phyloP scores from a whole-genome alignment of 306 rosid species.

The Acmispon strigosus region DNA sequence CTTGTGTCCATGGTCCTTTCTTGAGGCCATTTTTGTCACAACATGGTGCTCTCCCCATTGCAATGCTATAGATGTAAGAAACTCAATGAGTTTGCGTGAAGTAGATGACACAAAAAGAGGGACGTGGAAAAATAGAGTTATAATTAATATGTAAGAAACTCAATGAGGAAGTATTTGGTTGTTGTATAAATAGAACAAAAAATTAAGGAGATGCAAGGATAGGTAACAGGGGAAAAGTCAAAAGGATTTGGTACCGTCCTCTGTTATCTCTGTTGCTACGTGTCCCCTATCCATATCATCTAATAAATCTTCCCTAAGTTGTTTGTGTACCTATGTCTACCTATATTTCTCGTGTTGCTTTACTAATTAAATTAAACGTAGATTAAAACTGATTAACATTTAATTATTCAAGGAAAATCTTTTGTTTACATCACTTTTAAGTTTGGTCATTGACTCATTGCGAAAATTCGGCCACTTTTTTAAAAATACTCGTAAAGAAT shows the following conservation, averaged over 20 bases:
- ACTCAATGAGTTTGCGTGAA: background rate
- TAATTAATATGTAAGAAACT: background rate
- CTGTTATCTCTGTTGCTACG: constrained; percentile 33
- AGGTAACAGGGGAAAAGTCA: constrained; percentile 44
- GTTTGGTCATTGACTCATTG: background rate
- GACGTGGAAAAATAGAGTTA: background rate
- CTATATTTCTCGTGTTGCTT: background rate
- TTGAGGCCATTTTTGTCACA: constrained; percentile 78
- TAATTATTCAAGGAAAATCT: background rate
- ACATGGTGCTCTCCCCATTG: constrained; percentile 88
- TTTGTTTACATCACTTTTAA: background rate
- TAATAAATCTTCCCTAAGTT: background rate
- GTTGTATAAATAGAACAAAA: constrained; percentile 44
- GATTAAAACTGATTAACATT: too few species aligned
- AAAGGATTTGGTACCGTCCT: constrained; percentile 70
- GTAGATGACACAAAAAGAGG: background rate
- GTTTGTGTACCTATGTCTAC: background rate
- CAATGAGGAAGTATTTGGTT: constrained; percentile 11
- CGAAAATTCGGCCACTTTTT: too few species aligned
- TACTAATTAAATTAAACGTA: background rate
- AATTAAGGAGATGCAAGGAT: background rate
- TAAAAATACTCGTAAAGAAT: too few species aligned
- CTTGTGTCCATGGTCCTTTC: constrained; percentile 91
- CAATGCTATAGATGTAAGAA: background rate
- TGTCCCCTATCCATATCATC: constrained; percentile 34